Evolutionary conservation across 2,329 filamentous ascomycete species (phyloP), one percentile per base, ranked within the genome.

Genomic region (Cryoendolithus antarcticus): DNA sequence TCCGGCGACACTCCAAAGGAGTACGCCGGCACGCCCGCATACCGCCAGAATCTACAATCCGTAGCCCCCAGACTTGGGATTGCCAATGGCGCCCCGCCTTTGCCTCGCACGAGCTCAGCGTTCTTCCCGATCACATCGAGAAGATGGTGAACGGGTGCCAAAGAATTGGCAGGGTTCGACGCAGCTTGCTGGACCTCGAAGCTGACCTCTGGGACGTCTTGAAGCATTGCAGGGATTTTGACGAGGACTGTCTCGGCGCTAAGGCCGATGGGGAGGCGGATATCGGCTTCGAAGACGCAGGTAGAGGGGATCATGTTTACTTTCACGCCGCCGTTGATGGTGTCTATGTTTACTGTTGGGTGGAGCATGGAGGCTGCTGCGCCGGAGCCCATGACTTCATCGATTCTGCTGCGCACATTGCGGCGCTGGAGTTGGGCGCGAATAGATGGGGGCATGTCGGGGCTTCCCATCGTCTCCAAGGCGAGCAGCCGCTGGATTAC

Each of bases 301-400:
- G 44, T 33, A 3, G 58, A 56, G 0, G 62, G 60, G 19, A 65
- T 64, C 50, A 62, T 62, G 42, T 66, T 65, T 44, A 65, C 61
- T 39, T 65, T 64, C 6, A 58, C 42, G 2, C 63, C 63, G 4
- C 62, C 63, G 19, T 53, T 47, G 11, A 66, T 59, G 4, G 55
- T 59, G 7, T 62, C 62, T 28, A 63, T 61, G 39, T 64, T 64
- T 8, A 66, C 48, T 0, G 61, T 66, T 0, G 62, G 56, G 31
- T 46, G 52, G 4, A 57, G 40, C 32, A 61, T 51, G 8, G 55
- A 53, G 30, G 55, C 48, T 4, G 54, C 51, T 5, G 61, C 57
- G 0, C 62, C 60, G 15, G 43, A 9, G 2, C 62, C 59, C 59
- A 64, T 63, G n/a, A 59, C 53, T 13, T 53, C 50, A 36, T 64